A percentile compares a stretch with the other conserved stretches of the same genome.
These are phyloP conservation scores for Metarhizium sp. DNA, from an alignment of 2,329 filamentous ascomycete species.

Conservation along the genomic window DNA sequence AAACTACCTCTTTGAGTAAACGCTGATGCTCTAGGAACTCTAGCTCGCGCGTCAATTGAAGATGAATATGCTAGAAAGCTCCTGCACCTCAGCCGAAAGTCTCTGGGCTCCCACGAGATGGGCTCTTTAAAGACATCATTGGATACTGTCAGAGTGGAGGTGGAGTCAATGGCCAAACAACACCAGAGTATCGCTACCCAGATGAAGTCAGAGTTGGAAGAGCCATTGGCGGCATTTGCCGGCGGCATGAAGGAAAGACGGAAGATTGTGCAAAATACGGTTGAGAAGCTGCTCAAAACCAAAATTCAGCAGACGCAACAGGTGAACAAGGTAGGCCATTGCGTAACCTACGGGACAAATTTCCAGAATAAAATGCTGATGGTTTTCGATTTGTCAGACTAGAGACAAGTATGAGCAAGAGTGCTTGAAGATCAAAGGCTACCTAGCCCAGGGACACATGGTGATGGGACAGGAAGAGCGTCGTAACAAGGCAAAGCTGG, in stretches of 20 bases:
- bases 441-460: conserved; percentile 97
- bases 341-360: neutral
- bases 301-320: conserved; percentile 85
- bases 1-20: neutral
- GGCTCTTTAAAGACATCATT: conserved; percentile 77
- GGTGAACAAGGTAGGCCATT: conserved; percentile 71
- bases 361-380: neutral
- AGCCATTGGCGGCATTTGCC: conserved; percentile 82
- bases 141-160: conserved; percentile 79
- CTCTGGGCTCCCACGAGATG: conserved; percentile 77
- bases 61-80: conserved; percentile 93
- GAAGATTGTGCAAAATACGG: conserved; percentile 90
- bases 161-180: conserved; percentile 89
- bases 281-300: conserved; percentile 87
- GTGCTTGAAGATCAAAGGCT: conserved; percentile 96
- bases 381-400: conserved; percentile 40
- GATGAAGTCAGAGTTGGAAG: conserved; percentile 94
- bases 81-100: conserved; percentile 74
- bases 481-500: conserved; percentile 96
- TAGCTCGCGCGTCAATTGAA: conserved; percentile 85
- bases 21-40: neutral
- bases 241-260: conserved; percentile 93
- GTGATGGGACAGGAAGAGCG: conserved; percentile 99
- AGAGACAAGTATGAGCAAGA: conserved; percentile 95
- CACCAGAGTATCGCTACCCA: conserved; percentile 83